Percentiles rank a stretch among this genome's conserved stretches.
Evolutionary conservation across 768 basidiomycete genomes (phyloP).

Genomic region (Trametes maxima): DNA sequence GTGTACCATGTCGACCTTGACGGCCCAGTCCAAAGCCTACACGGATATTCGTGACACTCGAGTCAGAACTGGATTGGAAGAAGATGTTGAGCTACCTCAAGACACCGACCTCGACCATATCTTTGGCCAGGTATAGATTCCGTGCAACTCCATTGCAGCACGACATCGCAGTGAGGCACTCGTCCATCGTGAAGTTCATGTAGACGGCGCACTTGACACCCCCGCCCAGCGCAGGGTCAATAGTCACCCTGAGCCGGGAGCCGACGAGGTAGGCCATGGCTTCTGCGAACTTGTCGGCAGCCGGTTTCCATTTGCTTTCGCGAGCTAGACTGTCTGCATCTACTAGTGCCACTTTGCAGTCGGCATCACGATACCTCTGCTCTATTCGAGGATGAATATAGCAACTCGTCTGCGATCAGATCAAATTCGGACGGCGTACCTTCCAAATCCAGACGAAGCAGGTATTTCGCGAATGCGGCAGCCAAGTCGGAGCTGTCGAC

Average conservation of each 20-base stretch:
- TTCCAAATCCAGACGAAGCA: constrained; percentile 2
- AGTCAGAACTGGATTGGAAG: not conserved
- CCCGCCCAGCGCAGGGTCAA: constrained; percentile 7
- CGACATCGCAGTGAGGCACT: constrained; percentile 15
- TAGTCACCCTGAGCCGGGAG: constrained; percentile 8
- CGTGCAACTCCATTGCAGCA: constrained; percentile 21
- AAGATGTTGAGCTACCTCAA: not conserved
- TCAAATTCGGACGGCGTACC: not conserved
- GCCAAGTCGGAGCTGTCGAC: constrained; percentile 13
- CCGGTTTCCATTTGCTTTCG: constrained; percentile 4
- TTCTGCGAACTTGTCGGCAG: constrained; percentile 3
- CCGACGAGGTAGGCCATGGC: constrained; percentile 16
- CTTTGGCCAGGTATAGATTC: constrained; percentile 3
- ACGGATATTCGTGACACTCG: not conserved
- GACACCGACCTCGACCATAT: constrained; percentile 15
- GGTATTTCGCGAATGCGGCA: constrained; percentile 6
- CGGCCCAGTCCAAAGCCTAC: constrained; percentile 37
- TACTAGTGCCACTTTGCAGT: constrained; percentile 4
- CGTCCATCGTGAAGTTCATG: constrained; percentile 14
- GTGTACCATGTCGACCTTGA: constrained; percentile 33
- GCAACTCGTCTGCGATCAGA: not conserved
- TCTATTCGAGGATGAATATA: not conserved
- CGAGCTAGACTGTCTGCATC: constrained; percentile 1
- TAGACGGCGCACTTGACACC: constrained; percentile 15
- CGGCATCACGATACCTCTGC: constrained; percentile 14